Evolutionary conservation across 1,284 basidiomycete species (phyloP).

Genomic region (Cystobasidiaceae sp.): DNA sequence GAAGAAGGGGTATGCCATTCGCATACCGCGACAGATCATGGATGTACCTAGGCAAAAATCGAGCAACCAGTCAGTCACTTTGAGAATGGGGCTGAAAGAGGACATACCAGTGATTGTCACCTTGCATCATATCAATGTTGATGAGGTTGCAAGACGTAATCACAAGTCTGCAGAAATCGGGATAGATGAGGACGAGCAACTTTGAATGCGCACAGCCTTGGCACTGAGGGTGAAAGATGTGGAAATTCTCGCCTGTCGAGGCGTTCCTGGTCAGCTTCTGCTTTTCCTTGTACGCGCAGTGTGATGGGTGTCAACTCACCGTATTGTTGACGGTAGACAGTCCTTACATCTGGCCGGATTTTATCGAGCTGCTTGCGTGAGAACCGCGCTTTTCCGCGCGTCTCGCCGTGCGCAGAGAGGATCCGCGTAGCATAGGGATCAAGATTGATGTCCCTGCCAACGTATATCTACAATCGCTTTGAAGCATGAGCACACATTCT

Average conservation of each 20-base stretch:
- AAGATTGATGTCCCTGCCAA: conserved; percentile 15
- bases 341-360: conserved; percentile 3
- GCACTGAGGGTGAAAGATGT: conserved; percentile 25
- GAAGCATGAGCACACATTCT: not conserved
- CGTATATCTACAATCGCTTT: not conserved
- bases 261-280: too few species aligned
- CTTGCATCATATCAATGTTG: conserved; percentile 27
- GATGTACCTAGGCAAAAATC: conserved; percentile 15
- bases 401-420: not conserved
- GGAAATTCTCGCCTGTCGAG: conserved; percentile 26
- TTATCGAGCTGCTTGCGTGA: conserved; percentile 16
- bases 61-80: not conserved
- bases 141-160: conserved; percentile 33
- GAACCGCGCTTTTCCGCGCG: conserved; percentile 4
- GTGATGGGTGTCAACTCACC: too few species aligned
- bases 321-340: conserved; percentile 1
- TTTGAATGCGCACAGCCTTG: conserved; percentile 30
- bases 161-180: conserved; percentile 22
- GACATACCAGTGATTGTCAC: conserved; percentile 32
- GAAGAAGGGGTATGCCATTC: not conserved
- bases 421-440: conserved; percentile 7
- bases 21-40: conserved; percentile 27
- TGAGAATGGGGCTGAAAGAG: not conserved
- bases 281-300: too few species aligned
- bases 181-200: conserved; percentile 30